Percentiles rank a stretch among this genome's conserved stretches.
Conservation (phyloP, 805 yeast genomes). For the Nakazawaea molendinolei region DNA sequence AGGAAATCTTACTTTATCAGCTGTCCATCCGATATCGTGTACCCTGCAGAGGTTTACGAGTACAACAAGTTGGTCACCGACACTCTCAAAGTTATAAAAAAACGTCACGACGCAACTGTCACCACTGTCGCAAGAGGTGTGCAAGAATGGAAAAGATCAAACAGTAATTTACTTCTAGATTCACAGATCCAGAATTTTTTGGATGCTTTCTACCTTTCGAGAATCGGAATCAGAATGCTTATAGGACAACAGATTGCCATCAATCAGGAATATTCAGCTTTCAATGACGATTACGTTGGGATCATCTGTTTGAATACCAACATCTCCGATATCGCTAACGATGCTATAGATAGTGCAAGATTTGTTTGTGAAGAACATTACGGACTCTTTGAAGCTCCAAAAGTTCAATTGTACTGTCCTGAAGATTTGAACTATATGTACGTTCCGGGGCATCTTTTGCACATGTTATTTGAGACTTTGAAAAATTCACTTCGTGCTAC, state of each 20-base stretch:
- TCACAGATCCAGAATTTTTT: slow-evolving; percentile 72
- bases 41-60: slow-evolving; percentile 70
- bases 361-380: slow-evolving; percentile 89
- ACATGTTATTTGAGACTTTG: slow-evolving; percentile 83
- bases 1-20: slow-evolving; percentile 40
- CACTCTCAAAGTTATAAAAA: slow-evolving; percentile 63
- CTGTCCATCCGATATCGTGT: slow-evolving; percentile 47
- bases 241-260: slow-evolving; percentile 92
- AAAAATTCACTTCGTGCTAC: slow-evolving; percentile 87
- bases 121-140: slow-evolving; percentile 91
- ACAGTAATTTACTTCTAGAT: slow-evolving; percentile 44
- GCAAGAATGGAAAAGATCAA: slow-evolving; percentile 72
- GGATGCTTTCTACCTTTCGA: slow-evolving; percentile 82
- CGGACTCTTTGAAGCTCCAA: slow-evolving; percentile 80
- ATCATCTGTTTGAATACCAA: slow-evolving; percentile 82
- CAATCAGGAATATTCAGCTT: slow-evolving; percentile 53
- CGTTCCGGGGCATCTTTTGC: slow-evolving; percentile 89
- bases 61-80: slow-evolving; percentile 66
- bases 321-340: slow-evolving; percentile 75
- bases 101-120: slow-evolving; percentile 87
- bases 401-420: slow-evolving; percentile 72
- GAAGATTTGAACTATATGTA: slow-evolving; percentile 78
- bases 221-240: slow-evolving; percentile 89
- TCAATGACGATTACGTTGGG: slow-evolving; percentile 67
- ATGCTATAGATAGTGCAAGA: slow-evolving; percentile 85